Base-by-base conservation (phyloP, 2,329 filamentous ascomycete species). In the Herpomyces periplanetae region DNA sequence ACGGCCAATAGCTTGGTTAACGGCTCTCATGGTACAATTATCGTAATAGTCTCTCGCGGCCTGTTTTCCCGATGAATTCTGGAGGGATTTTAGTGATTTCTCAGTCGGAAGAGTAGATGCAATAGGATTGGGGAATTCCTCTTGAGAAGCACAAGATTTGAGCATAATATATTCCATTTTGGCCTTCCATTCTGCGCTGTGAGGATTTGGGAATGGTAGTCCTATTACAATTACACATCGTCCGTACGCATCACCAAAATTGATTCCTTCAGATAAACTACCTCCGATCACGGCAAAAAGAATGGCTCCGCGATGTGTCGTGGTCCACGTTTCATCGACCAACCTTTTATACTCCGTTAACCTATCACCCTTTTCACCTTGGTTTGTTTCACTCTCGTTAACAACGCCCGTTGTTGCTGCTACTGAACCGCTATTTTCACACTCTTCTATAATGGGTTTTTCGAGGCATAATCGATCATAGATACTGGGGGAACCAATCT, bases 231-330 rank as follows among this genome's bases (percentile, higher is more conserved):
- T 44, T 5, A 96, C 71, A 20, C 66, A 75, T 11, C 80, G 59
- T 1, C 80, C 80, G 1, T 96, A 54, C 3, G 51, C 48, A 39
- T 96, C 73, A 1, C 68, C 75, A 41, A 96, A 96, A 39, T 96
- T 96, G 42, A 96, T 96, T 27, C 80, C 80, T 39, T 96, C 80
- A 22, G 68, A 85, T 41, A 96, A 61, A 28, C 75, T 85, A 7
- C 80, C 80, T 21, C 75, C 75, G 2, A 96, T 62, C 3, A 96
- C 73, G 20, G 69, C 73, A 11, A 96, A 51, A 0, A 96, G 49
- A 0, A 91, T 41, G 0, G 65, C 75, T 0, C 73, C 73, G 18
- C 49, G 45, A 2, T 36, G 46, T 15, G 33, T 39, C 28, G 35
- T 29, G 26, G 16, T 10, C 10, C 11, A 13, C 6, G 28, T 28